A percentile compares a stretch with the other conserved stretches of the same genome.
Evolutionary conservation across 805 yeast genomes (phyloP).

Genomic region (Cyberlindnera mississippiensis): DNA sequence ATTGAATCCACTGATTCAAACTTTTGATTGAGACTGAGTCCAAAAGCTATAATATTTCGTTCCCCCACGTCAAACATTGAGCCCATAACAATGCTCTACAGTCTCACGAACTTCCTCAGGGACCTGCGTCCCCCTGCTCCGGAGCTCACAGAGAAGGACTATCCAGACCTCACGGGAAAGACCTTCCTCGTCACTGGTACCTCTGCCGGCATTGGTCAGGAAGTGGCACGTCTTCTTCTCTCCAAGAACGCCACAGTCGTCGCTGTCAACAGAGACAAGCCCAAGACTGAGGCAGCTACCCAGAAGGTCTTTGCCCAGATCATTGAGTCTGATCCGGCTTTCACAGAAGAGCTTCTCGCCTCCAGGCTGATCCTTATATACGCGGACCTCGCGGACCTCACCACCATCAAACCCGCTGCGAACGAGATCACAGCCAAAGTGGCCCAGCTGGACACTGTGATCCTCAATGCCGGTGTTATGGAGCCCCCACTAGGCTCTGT

Average conservation of each 20-base stretch:
- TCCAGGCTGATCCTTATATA: constrained; percentile 24
- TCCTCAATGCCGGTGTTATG: constrained; percentile 46
- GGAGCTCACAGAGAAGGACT: constrained; percentile 22
- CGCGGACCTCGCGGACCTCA: constrained; percentile 39
- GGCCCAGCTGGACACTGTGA: constrained; percentile 33
- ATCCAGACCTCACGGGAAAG: constrained; percentile 3
- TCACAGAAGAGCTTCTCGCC: constrained; percentile 13
- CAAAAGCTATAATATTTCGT: no score
- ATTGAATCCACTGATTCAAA: no score
- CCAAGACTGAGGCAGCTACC: constrained; percentile 31
- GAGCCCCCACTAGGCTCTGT: constrained; percentile 32
- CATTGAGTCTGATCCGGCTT: constrained; percentile 15
- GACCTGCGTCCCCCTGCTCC: background rate
- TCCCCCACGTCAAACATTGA: no score
- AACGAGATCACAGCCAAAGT: constrained; percentile 23
- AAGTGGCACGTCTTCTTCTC: constrained; percentile 30
- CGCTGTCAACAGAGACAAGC: constrained; percentile 34
- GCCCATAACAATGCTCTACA: no score
- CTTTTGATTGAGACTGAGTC: no score
- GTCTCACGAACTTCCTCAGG: no score
- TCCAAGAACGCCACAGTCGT: constrained; percentile 34
- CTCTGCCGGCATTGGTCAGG: constrained; percentile 33
- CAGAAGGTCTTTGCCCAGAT: constrained; percentile 25
- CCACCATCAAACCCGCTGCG: constrained; percentile 31
- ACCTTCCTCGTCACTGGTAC: constrained; percentile 32